phyloP scores from a whole-genome alignment of 352 stramenopile species.

The Phytophthora tentaculata region DNA sequence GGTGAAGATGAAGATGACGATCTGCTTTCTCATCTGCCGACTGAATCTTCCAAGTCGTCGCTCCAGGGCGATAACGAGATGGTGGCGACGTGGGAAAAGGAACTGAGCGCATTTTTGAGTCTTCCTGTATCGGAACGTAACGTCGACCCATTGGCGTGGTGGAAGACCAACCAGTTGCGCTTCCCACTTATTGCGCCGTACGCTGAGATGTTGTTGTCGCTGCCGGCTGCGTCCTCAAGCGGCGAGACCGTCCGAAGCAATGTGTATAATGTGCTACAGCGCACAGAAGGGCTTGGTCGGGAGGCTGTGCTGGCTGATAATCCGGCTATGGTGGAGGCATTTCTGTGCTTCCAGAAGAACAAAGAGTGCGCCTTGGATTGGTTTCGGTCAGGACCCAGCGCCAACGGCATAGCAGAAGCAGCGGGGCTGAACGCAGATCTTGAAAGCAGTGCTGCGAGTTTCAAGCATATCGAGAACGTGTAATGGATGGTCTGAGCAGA shows the following conservation, averaged over 20 bases:
- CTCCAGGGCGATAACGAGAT: slow-evolving; percentile 54
- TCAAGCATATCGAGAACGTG: slow-evolving; percentile 84
- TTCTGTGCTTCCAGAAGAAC: slow-evolving; percentile 87
- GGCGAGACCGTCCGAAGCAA: slow-evolving; percentile 58
- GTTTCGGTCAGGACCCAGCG: slow-evolving; percentile 58
- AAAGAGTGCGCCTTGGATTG: slow-evolving; percentile 77
- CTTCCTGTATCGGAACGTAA: slow-evolving; percentile 79
- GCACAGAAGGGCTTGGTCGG: slow-evolving; percentile 51
- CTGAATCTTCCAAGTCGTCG: slow-evolving; percentile 60
- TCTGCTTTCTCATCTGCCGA: slow-evolving; percentile 70
- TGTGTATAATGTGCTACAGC: slow-evolving; percentile 61
- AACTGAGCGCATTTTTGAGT: slow-evolving; percentile 75
- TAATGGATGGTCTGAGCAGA: slow-evolving; percentile 23
- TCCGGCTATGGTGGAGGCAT: slow-evolving; percentile 68
- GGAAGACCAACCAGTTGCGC: slow-evolving; percentile 79
- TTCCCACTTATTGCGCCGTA: slow-evolving; percentile 82
- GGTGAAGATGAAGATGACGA: slow-evolving; percentile 77
- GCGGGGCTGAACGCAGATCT: slow-evolving; percentile 36
- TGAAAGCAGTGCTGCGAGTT: slow-evolving; percentile 44
- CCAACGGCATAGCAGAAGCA: slow-evolving; percentile 33
- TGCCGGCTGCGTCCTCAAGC: slow-evolving; percentile 70
- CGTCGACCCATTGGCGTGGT: slow-evolving; percentile 75
- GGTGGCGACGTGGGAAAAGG: slow-evolving; percentile 74
- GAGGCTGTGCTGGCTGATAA: slow-evolving; percentile 56
- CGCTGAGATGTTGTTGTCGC: slow-evolving; percentile 74